phyloP scores from a whole-genome alignment of 352 stramenopile genomes.

The Pythium insidiosum region DNA sequence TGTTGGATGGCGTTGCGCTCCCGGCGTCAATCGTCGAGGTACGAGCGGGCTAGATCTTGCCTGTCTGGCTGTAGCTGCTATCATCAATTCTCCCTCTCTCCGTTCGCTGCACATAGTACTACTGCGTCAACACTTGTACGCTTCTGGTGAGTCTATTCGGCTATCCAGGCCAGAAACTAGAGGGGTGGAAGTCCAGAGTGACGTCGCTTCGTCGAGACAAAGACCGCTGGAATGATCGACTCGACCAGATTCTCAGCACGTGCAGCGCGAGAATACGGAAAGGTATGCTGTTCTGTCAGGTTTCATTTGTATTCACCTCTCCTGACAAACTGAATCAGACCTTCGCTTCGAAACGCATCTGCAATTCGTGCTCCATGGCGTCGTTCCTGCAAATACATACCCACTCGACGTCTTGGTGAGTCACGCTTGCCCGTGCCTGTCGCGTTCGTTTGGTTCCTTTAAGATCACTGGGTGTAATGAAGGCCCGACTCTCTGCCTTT shows the following conservation, averaged over 20 bases:
- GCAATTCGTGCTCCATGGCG: conserved; percentile 38
- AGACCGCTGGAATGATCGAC: too few relatives aligned
- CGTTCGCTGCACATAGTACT: too few relatives aligned
- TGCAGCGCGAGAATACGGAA: too few relatives aligned
- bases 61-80: too few relatives aligned
- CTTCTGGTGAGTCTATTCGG: conserved; percentile 44
- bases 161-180: conserved; percentile 32
- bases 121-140: conserved; percentile 38
- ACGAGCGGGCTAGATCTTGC: too few relatives aligned
- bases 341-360: conserved; percentile 29
- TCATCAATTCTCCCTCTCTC: too few relatives aligned
- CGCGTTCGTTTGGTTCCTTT: too few relatives aligned
- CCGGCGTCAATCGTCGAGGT: conserved; percentile 16
- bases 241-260: not conserved
- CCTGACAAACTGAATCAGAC: too few relatives aligned
- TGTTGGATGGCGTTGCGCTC: conserved; percentile 19
- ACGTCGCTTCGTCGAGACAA: too few relatives aligned
- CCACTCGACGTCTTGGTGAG: conserved; percentile 38
- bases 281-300: too few relatives aligned
- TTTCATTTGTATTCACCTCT: too few relatives aligned
- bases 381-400: conserved; percentile 30
- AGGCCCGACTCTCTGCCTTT: conserved; percentile 15
- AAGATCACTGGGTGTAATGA: not conserved
- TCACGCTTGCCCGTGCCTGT: too few relatives aligned
- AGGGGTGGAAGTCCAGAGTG: conserved; percentile 13